These are phyloP conservation scores for Metschnikowia matae DNA, from an alignment of 805 yeast genomes.

Conservation along the genomic window DNA sequence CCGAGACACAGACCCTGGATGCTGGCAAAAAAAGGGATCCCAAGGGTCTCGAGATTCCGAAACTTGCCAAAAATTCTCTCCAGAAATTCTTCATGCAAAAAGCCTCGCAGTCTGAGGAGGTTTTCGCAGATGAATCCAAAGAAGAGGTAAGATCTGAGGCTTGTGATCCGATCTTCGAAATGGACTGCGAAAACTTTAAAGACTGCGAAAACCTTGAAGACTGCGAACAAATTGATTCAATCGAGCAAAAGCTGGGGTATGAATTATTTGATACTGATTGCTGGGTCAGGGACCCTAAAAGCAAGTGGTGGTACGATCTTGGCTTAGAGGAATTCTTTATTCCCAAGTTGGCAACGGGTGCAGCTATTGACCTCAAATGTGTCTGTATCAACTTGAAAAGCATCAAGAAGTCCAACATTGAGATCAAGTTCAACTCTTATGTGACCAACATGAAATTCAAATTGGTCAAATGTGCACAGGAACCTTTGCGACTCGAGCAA, in stretches of 20 bases:
- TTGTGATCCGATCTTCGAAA: background rate
- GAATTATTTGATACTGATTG: background rate
- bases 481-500: background rate
- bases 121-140: background rate
- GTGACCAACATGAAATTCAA: background rate
- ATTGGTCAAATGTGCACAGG: background rate
- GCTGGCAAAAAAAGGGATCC: background rate
- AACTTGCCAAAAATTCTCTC: background rate
- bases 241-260: background rate
- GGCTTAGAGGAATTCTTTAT: background rate
- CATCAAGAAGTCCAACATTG: background rate
- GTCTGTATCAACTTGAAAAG: background rate
- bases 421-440: background rate
- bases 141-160: too few species aligned
- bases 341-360: background rate
- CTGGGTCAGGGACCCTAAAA: background rate
- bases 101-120: background rate
- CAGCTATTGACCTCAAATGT: background rate
- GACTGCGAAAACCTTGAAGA: background rate
- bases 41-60: background rate
- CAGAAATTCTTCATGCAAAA: background rate
- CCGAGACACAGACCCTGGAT: background rate
- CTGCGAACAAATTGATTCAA: background rate
- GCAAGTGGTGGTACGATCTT: conserved; percentile 3
- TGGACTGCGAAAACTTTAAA: background rate